A percentile compares a stretch with the other conserved stretches of the same genome.
Evolutionary conservation across 2,329 filamentous ascomycete species (phyloP).

Genomic region (Aspergillus glaucus): DNA sequence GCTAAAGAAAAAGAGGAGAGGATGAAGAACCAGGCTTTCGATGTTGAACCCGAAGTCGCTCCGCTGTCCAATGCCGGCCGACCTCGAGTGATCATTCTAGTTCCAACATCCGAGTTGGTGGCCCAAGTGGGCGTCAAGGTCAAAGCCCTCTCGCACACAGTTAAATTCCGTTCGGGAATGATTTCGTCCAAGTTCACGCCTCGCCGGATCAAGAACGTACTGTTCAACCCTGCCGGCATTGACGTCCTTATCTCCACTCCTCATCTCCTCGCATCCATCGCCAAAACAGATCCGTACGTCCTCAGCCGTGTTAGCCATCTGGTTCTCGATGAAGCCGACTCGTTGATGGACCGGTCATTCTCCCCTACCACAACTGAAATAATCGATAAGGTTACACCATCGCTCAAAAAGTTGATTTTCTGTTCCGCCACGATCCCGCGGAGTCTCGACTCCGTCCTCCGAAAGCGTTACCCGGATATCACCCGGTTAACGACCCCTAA

Average conservation of each 20-base stretch:
- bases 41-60: constrained; percentile 52
- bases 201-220: constrained; percentile 72
- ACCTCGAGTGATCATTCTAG: constrained; percentile 76
- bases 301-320: constrained; percentile 86
- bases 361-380: constrained; percentile 74
- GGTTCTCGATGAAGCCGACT: constrained; percentile 92
- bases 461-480: constrained; percentile 74
- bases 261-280: constrained; percentile 81
- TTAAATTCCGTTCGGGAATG: constrained; percentile 79
- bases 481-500: constrained; percentile 87
- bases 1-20: constrained; percentile 48
- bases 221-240: constrained; percentile 75
- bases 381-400: constrained; percentile 73
- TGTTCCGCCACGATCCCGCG: constrained; percentile 95
- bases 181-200: constrained; percentile 73
- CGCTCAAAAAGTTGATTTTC: constrained; percentile 77
- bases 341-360: constrained; percentile 89
- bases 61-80: constrained; percentile 67
- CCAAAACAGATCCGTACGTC: constrained; percentile 82
- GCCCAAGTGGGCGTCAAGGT: constrained; percentile 75
- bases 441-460: constrained; percentile 79
- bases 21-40: constrained; percentile 53
- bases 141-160: constrained; percentile 73
- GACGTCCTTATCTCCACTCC: constrained; percentile 85
- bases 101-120: constrained; percentile 89